Evolutionary conservation across 1,139 yeast species (phyloP).

Genomic region (Zhuliangozyma blackwelliae): DNA sequence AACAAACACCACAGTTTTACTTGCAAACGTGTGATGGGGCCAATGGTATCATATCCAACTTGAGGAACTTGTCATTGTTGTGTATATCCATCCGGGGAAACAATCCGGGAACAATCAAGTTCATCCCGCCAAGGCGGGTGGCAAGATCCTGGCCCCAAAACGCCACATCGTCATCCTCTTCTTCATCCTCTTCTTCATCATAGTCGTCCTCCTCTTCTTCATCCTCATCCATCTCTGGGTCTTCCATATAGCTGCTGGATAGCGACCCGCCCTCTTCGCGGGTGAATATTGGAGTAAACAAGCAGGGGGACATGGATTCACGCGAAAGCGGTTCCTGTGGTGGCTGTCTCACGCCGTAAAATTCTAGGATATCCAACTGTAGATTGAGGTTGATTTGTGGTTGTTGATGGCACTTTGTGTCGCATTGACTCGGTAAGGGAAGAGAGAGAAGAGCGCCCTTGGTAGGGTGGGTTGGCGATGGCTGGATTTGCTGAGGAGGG

Average conservation of each 20-base stretch:
- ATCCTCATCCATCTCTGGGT: conserved; percentile 4
- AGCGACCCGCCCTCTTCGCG: conserved; percentile 1
- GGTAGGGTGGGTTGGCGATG: neutral
- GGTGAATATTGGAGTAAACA: conserved; percentile 1
- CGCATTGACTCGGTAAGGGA: neutral
- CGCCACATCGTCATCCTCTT: conserved; percentile 1
- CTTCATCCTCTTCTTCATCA: conserved; percentile 11
- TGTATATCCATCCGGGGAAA: conserved; percentile 33
- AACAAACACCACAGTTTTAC: neutral
- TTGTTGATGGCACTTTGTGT: neutral
- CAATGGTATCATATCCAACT: conserved; percentile 26
- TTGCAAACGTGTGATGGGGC: conserved; percentile 21
- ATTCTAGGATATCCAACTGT: conserved; percentile 9
- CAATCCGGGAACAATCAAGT: conserved; percentile 31
- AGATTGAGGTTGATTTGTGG: conserved; percentile 8
- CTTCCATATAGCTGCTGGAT: neutral
- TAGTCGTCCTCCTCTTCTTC: conserved; percentile 11
- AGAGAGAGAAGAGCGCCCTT: neutral
- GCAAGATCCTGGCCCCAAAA: conserved; percentile 3
- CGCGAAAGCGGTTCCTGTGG: neutral
- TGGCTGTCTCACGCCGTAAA: conserved; percentile 5
- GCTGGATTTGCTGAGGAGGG: neutral
- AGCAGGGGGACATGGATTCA: conserved; percentile 1
- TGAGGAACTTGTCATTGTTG: conserved; percentile 21
- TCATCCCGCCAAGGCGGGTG: conserved; percentile 6